Evolutionary conservation across 1,139 yeast genomes (phyloP), one percentile per base, ranked within the genome.

Genomic region (Saccharomycopsis hybrid): DNA sequence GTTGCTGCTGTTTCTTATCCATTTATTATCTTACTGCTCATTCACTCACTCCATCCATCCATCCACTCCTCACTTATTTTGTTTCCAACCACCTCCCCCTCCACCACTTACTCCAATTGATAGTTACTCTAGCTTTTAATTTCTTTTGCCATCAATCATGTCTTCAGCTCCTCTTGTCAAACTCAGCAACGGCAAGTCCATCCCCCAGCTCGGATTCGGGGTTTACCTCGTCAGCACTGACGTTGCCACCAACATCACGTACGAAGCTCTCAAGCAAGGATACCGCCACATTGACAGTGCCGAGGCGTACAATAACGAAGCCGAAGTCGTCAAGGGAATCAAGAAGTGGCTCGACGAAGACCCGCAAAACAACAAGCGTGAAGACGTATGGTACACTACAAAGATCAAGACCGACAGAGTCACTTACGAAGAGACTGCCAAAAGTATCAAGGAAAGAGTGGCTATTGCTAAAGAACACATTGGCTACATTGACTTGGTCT

Each of bases 221-320:
- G 77, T 81, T 64, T 81, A 87, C 87, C 80, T 81, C 62, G 76
- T 81, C 57, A 73, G 77, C 59, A 72, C 73, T 43, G 73, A 66
- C 29, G 72, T 74, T 42, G 78, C 82, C 54, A 80, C 84, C 37
- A 76, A 74, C 47, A 78, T 77, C 55, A 75, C 81, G 54, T 80
- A 79, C 70, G 73, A 79, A 47, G 87, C 86, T 56, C 79, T 81
- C 60, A 80, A 80, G 62, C 69, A 70, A 25, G 94, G 94, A 8
- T 85, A 85, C 72, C 74, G 92, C 65, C 68, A 81, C 55, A 81
- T 83, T 57, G 90, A 83, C 61, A 86, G 87, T 60, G 94, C 92
- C 48, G 74, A 76, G 63, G 90, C 82, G 63, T 85, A 85, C 64
- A 90, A 86, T 55, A 85, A 85, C 63, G 89, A 84, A 65, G 72